Conservation (phyloP, 805 yeast genomes). For the Middelhovenomyces tepae region DNA sequence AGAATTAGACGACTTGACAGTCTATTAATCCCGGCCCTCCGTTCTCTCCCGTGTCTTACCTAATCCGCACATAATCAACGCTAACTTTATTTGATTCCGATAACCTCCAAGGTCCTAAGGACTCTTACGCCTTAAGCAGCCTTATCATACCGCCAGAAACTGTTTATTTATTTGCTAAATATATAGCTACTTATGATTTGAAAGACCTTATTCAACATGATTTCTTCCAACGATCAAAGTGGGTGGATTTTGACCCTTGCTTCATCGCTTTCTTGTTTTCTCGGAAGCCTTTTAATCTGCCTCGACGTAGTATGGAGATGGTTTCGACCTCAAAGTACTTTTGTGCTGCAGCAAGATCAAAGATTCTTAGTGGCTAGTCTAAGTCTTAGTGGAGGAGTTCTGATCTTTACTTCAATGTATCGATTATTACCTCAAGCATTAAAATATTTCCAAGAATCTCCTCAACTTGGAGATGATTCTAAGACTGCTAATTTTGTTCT, state of each 20-base stretch:
- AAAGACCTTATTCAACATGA: no score
- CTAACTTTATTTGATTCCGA: no score
- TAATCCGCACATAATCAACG: no score
- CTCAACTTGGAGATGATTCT: constrained; percentile 18
- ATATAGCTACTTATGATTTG: no score
- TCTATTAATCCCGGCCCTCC: no score
- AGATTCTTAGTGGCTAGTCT: constrained; percentile 64
- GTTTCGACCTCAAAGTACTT: constrained; percentile 39
- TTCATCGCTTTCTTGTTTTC: constrained; percentile 60
- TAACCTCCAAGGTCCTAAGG: no score
- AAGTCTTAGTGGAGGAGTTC: constrained; percentile 73
- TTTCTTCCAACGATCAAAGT: constrained; percentile 13
- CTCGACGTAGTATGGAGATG: constrained; percentile 45
- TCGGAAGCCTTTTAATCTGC: constrained; percentile 63
- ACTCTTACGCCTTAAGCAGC: no score
- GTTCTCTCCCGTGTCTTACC: no score
- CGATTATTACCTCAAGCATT: constrained; percentile 65
- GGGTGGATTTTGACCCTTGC: constrained; percentile 53
- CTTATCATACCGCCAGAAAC: no score
- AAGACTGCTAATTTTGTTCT: constrained; percentile 31
- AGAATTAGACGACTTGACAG: no score
- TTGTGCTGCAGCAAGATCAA: constrained; percentile 51
- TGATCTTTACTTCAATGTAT: constrained; percentile 66
- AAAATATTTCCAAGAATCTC: constrained; percentile 33
- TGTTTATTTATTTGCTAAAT: no score